Base-by-base conservation (phyloP, 306 rosid genomes). In the Pyrus pyrifolia region DNA sequence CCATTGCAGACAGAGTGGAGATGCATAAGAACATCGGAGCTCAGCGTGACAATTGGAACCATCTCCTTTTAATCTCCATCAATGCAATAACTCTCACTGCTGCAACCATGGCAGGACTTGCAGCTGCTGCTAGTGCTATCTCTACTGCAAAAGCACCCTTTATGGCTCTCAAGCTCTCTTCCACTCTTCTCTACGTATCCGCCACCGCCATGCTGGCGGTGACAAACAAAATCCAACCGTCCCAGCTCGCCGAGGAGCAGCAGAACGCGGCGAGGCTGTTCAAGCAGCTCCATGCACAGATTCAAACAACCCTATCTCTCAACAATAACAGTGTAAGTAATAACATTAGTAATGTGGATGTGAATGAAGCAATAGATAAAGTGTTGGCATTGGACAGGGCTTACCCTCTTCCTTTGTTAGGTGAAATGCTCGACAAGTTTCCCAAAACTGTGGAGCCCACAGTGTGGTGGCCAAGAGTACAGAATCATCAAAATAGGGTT, bases 41-140 rank as follows among this genome's bases (percentile, higher is more conserved):
- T 22, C 98, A 93, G 57, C 93, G 97, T 4, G 96, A 93, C 77
- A 90, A 88, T 49, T 93, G 98, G 97, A 93, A 88, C 79, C 59
- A 2, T 4, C 96, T 93, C 53, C 83, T 93, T 17, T 40, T 85
- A 21, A 77, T 83, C 31, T 93, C 93, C 10, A 61, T 87, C 65
- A 87, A 91, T 30, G 78, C 83, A 75, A 86, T 93, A 59, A 91
- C 89, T 70, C 88, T 93, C 29, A 78, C 96, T 58, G 98, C 96
- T 57, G 71, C 96, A 74, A 82, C 89, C 60, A 90, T 91, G 90
- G 81, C 83, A 55, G 91, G 88, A 30, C 63, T 91, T 22, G 89
- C 92, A 27, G 86, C 35, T 13, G n/a, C 45, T 18, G 33, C 93
- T 13, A 68, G 74, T 11, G 11, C 65, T 70, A 51, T 59, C 0